Base-by-base conservation (phyloP, 495 filamentous ascomycete species). In the Aspergillus hancockii region DNA sequence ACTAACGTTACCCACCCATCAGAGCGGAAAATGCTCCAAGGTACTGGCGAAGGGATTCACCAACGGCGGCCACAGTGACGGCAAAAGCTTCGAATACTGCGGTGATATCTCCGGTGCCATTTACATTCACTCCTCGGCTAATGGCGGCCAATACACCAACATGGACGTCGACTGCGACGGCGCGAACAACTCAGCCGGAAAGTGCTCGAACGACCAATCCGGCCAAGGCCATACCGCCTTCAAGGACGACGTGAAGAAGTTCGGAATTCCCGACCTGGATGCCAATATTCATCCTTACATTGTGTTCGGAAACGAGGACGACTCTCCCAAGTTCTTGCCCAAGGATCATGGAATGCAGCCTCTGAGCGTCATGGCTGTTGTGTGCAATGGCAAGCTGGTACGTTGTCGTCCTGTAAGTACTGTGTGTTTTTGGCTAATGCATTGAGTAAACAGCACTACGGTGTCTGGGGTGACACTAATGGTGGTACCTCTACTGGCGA, bases 121-220 rank as follows among this genome's bases (percentile, higher is more conserved):
- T 49, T 76, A 58, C 60, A 58, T 75, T 8, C 66, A 73, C 23
- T 62, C 63, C 41, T 53, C 61, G 0, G 51, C 40, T 5, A 64
- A 62, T 23, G 62, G 65, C 0, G 66, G 65, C 7, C 32, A 64
- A 50, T 71, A 71, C 40, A 66, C 55, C 19, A 63, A 75, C 68
- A 88, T 89, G 84, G 86, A 89, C 64, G 76, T 90, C 54, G 86
- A 89, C 70, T 89, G 87, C 65, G 85, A 90, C 59, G 87, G 86
- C 8, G 67, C 70, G n/a, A 77, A 84, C 55, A 66, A 71, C 10
- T 64, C 71, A 4, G 66, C 67, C 0, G 82, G 81, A 0, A 79
- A 80, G 55, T 86, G 85, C 60, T 68, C 64, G 19, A 75, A 74
- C 50, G 83, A 83, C 49, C 61, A 54, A 1, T 76, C 78, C 40